Evolutionary conservation across 2,329 filamentous ascomycete species (phyloP), one percentile per base, ranked within the genome.

Genomic region (Pseudogymnoascus sp.): DNA sequence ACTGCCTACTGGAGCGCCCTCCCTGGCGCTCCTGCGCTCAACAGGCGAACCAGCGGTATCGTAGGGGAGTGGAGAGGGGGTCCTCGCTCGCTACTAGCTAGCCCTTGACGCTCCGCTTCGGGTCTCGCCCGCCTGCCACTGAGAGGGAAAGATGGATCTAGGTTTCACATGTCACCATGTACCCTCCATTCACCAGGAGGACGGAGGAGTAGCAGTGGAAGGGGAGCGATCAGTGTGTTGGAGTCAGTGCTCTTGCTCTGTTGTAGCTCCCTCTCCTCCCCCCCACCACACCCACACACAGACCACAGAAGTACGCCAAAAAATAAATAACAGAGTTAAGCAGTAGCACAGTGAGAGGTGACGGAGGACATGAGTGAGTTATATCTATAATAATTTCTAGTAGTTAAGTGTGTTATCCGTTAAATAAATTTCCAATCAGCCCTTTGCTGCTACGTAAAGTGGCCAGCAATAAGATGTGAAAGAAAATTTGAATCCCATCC

Each of bases 331-430:
- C 21, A 4, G 21, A 21, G 21, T 21, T 21, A 21, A 21, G 21
- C 21, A 21, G 21, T 9, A n/a, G 33, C 27, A 29, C 25, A 48
- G 2, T 3, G 44, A 15, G 44, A 33, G n/a, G 35, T 5, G 12
- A 33, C n/a, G 6, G 27, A 17, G 33, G 33, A 36, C 33, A 17
- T 36, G 33, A 12, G 33, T 35, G 8, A 12, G 33, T 36, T 55
- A 51, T 51, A 31, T 51, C 44, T 51, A 51, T 51, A 51, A 51
- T 51, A 55, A 55, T 55, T 55, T 55, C 44, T 55, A 55, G 42
- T 51, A 51, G 21, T 42, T 15, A 25, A 48, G 21, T 51, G 29
- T 15, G n/a, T 55, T 55, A 55, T 55, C 44, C 29, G 44, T 55
- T 21, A 21, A 25, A n/a, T n/a, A 55, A 42, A 55, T 55, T 55